phyloP scores from a whole-genome alignment of 1,284 basidiomycete species.

The Pseudozyma hubeiensis region DNA sequence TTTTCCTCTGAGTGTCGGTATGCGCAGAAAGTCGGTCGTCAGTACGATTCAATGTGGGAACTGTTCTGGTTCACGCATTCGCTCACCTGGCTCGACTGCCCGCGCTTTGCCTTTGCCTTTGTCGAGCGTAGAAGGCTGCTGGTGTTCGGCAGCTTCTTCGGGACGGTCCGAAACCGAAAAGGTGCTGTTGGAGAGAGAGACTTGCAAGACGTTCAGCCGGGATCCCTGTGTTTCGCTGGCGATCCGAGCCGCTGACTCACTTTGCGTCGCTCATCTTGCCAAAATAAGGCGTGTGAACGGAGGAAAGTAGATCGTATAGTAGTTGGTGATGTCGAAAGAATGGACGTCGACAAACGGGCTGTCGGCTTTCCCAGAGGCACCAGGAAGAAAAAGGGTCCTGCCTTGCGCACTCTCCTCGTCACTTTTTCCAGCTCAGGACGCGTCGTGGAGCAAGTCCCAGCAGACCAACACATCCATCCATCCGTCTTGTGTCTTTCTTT shows the following conservation, averaged over 20 bases:
- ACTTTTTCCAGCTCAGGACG: too few species aligned
- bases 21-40: neutral
- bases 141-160: constrained; percentile 14
- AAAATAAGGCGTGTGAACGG: neutral
- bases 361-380: too few species aligned
- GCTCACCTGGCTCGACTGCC: constrained; percentile 39
- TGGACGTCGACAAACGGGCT: neutral
- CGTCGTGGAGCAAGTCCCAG: too few species aligned
- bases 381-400: neutral
- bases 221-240: too few species aligned
- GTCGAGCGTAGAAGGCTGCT: constrained; percentile 20
- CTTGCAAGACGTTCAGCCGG: too few species aligned
- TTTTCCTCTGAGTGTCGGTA: constrained; percentile 8
- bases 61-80: neutral
- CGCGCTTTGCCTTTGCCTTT: constrained; percentile 55
- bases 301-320: too few species aligned
- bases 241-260: constrained; percentile 1
- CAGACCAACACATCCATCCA: too few species aligned
- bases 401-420: too few species aligned
- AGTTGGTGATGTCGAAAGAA: constrained; percentile 1
- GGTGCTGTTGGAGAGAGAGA: constrained; percentile 9
- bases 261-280: constrained; percentile 16
- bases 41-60: neutral
- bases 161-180: neutral
- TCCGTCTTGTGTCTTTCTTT: too few species aligned